Base-by-base conservation (phyloP, 441 rosid species). In the Populus trichocarpa region DNA sequence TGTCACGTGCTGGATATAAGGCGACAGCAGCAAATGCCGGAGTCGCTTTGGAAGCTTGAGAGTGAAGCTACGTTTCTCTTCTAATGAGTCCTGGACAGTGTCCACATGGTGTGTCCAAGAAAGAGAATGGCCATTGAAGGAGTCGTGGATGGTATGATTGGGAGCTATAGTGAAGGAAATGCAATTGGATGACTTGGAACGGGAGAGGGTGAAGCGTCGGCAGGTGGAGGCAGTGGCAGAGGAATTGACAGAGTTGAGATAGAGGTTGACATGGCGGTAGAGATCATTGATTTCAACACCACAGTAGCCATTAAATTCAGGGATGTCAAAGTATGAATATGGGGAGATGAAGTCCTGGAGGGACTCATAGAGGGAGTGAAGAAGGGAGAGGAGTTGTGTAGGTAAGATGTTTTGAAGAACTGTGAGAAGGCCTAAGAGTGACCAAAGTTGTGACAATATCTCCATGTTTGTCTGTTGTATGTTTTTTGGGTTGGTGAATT, bases 231-330 rank as follows among this genome's bases (percentile, higher is more conserved):
- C 86, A 20, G 90, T 87, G 77, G 82, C 38, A 57, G 85, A 79
- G 4, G 86, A 72, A 72, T 76, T 78, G 79, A 81, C 57, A 25
- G 93, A 88, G 89, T 93, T 90, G 0, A 95, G 87, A 83, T 95
- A 95, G 67, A 95, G 93, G 81, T 93, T 94, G 78, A 92, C 93
- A 33, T 97, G 97, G 92, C 83, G 86, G 85, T 95, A 95, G 83
- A 95, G 99, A 81, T 95, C 97, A 87, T 95, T 93, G 88, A 97
- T 91, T 86, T 95, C 92, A 77, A 95, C 97, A 66, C 97, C 88
- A 25, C 89, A 85, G 78, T 85, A 87, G 74, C 89, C 98, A 80
- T 95, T 92, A 78, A 92, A 91, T 85, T 95, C 98, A 1, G 97
- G 91, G 81, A 93, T 91, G 81, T 95, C 99, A 73, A 89, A 93